Percentiles rank a stretch among this genome's conserved stretches.
phyloP scores from a whole-genome alignment of 2,329 filamentous ascomycete genomes.

The Microsporum canis region DNA sequence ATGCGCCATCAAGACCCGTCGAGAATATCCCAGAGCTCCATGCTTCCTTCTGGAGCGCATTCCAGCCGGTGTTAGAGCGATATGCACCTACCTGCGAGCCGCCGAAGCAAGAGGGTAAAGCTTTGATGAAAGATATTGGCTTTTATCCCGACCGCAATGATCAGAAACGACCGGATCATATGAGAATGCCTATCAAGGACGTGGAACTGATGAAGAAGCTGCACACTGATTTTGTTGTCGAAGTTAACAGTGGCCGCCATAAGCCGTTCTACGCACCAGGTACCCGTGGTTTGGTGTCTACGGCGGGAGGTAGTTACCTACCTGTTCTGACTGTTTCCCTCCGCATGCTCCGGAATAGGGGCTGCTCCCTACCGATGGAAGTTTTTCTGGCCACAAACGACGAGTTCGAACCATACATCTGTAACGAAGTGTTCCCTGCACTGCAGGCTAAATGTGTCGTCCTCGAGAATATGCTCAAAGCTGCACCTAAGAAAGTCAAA shows the following conservation, averaged over 20 bases:
- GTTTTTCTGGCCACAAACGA: slow-evolving; percentile 34
- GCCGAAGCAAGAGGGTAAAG: slow-evolving; percentile 20
- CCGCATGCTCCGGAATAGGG: slow-evolving; percentile 35
- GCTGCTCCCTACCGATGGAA: slow-evolving; percentile 36
- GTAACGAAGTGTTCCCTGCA: slow-evolving; percentile 33
- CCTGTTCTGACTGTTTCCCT: slow-evolving; percentile 36
- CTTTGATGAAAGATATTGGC: slow-evolving; percentile 16
- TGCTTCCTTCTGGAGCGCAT: slow-evolving; percentile 26
- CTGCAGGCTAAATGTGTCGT: slow-evolving; percentile 36
- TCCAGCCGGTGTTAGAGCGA: slow-evolving; percentile 24
- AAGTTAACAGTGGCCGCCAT: slow-evolving; percentile 15
- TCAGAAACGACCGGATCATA: slow-evolving; percentile 22
- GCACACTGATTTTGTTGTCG: slow-evolving; percentile 27
- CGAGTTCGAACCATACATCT: slow-evolving; percentile 35
- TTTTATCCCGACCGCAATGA: slow-evolving; percentile 20
- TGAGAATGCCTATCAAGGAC: slow-evolving; percentile 22
- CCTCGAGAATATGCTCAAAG: slow-evolving; percentile 32
- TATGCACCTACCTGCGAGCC: slow-evolving; percentile 23
- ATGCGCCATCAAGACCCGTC: neutral
- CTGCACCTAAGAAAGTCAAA: slow-evolving; percentile 19
- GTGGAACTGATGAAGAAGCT: slow-evolving; percentile 24
- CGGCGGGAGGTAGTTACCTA: slow-evolving; percentile 34
- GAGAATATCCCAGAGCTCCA: slow-evolving; percentile 14
- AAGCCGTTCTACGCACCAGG: slow-evolving; percentile 14
- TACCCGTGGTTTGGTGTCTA: slow-evolving; percentile 25